Evolutionary conservation across 306 rosid genomes (phyloP).

Genomic region (Morella rubra): DNA sequence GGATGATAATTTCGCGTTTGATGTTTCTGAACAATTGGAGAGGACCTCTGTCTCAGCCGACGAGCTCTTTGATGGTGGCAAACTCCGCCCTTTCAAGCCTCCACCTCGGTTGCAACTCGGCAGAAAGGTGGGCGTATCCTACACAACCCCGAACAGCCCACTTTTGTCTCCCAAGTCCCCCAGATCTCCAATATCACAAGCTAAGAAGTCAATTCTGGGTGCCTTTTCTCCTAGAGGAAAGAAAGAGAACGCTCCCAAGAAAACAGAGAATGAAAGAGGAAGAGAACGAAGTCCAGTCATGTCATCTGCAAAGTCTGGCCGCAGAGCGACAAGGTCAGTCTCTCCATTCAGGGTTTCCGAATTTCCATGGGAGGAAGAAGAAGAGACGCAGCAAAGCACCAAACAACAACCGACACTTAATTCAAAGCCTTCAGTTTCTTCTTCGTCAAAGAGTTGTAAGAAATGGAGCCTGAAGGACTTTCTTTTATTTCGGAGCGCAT

Average conservation of each 20-base stretch:
- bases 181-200: slow-evolving; percentile 23
- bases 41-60: slow-evolving; percentile 67
- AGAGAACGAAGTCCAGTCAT: slow-evolving; percentile 40
- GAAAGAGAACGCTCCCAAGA: slow-evolving; percentile 16
- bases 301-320: slow-evolving; percentile 37
- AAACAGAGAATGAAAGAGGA: slow-evolving; percentile 46
- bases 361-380: slow-evolving; percentile 44
- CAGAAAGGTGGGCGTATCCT: background rate
- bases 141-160: slow-evolving; percentile 23
- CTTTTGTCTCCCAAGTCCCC: slow-evolving; percentile 25
- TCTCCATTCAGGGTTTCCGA: slow-evolving; percentile 64
- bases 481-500: slow-evolving; percentile 79
- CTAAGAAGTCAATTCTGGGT: slow-evolving; percentile 33
- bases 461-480: slow-evolving; percentile 83
- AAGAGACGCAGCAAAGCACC: slow-evolving; percentile 11
- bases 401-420: slow-evolving; percentile 27
- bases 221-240: slow-evolving; percentile 39
- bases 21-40: slow-evolving; percentile 36
- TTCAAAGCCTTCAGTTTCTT: slow-evolving; percentile 6
- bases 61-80: slow-evolving; percentile 76
- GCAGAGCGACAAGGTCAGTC: slow-evolving; percentile 60
- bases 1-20: slow-evolving; percentile 56
- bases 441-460: slow-evolving; percentile 43
- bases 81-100: slow-evolving; percentile 50
- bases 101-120: slow-evolving; percentile 22